Percentiles rank a stretch among this genome's conserved stretches.
Conservation (phyloP, 805 yeast species). For the Starmerella sirachaensis region DNA sequence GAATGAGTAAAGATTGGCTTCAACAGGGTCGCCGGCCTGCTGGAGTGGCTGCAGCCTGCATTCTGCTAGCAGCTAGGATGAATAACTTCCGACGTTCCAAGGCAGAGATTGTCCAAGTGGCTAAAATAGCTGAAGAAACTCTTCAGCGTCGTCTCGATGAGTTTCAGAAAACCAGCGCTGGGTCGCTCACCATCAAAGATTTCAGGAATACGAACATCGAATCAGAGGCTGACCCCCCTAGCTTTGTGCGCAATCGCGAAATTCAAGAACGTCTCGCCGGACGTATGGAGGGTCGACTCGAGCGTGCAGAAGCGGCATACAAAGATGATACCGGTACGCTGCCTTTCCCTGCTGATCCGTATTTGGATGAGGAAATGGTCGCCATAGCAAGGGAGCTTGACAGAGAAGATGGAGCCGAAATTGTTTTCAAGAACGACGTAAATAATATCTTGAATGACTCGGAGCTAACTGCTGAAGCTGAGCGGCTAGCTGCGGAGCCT, state of each 20-base stretch:
- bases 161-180: conserved; percentile 67
- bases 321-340: conserved; percentile 16
- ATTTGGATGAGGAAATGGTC: conserved; percentile 19
- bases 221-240: conserved; percentile 62
- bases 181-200: conserved; percentile 54
- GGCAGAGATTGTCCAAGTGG: conserved; percentile 85
- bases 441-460: conserved; percentile 23
- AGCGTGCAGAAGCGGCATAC: conserved; percentile 17
- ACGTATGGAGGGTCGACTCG: conserved; percentile 7
- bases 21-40: conserved; percentile 96
- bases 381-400: conserved; percentile 23
- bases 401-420: conserved; percentile 24
- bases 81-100: conserved; percentile 86
- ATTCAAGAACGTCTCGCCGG: conserved; percentile 30
- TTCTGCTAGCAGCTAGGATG: conserved; percentile 90
- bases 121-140: conserved; percentile 91
- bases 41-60: conserved; percentile 95
- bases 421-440: conserved; percentile 24
- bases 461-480: conserved; percentile 20
- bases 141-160: conserved; percentile 82
- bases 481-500: conserved; percentile 9
- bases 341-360: conserved; percentile 21
- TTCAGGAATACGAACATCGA: conserved; percentile 46
- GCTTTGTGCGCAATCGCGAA: conserved; percentile 52
- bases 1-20: conserved; percentile 94